Conservation (phyloP, 2,329 filamentous ascomycete species). For the Fusarium sp. region DNA sequence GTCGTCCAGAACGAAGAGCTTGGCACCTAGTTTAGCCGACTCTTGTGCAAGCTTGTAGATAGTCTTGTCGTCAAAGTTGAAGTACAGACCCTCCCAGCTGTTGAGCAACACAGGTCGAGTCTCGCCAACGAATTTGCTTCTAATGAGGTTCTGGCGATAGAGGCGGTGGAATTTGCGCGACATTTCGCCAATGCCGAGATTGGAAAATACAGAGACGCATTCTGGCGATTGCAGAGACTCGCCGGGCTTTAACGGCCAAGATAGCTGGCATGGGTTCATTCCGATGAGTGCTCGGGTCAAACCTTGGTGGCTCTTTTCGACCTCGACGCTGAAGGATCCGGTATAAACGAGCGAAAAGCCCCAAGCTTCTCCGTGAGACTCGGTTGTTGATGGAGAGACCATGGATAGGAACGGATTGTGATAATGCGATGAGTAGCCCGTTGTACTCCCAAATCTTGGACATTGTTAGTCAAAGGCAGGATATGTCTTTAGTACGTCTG, state of each 20-base stretch:
- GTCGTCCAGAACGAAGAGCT: constrained; percentile 76
- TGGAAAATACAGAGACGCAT: constrained; percentile 73
- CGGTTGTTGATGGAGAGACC: constrained; percentile 69
- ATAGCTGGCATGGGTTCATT: constrained; percentile 72
- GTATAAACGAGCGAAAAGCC: constrained; percentile 77
- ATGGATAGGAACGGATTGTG: constrained; percentile 76
- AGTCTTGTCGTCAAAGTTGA: constrained; percentile 69
- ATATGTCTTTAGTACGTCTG: rapidly evolving
- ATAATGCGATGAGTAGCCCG: constrained; percentile 74
- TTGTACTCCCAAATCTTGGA: constrained; percentile 70
- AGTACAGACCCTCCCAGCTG: constrained; percentile 75
- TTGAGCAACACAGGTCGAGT: constrained; percentile 72
- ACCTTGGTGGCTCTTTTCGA: constrained; percentile 74
- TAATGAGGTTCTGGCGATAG: constrained; percentile 73
- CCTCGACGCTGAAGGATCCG: constrained; percentile 73
- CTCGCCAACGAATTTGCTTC: constrained; percentile 67
- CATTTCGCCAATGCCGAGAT: constrained; percentile 71
- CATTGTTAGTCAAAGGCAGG: background rate
- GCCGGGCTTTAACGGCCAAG: constrained; percentile 69
- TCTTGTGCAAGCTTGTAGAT: constrained; percentile 70
- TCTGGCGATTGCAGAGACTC: constrained; percentile 73
- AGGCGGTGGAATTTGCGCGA: constrained; percentile 73
- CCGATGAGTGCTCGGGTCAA: constrained; percentile 73
- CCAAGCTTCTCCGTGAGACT: constrained; percentile 73
- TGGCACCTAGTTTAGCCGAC: constrained; percentile 71